phyloP scores from a whole-genome alignment of 306 rosid species.

The Begonia masoniana region DNA sequence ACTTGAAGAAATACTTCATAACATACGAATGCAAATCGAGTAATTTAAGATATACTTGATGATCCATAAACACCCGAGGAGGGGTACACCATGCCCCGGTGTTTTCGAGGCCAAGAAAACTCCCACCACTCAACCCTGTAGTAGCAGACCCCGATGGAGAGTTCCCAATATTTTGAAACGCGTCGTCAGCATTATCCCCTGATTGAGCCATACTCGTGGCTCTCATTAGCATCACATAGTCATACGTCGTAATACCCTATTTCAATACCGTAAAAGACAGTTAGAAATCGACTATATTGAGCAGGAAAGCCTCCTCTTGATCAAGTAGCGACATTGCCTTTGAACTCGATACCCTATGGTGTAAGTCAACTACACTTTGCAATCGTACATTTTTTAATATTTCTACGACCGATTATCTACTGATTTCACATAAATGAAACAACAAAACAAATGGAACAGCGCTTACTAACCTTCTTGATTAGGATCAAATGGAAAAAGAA shows the following conservation, averaged over 20 bases:
- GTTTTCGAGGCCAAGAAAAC: constrained; percentile 81
- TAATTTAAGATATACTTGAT: constrained; percentile 51
- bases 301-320: no score
- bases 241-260: constrained; percentile 96
- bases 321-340: no score
- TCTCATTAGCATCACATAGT: constrained; percentile 94
- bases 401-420: no score
- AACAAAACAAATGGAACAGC: constrained; percentile 12
- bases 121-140: constrained; percentile 95
- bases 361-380: no score
- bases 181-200: constrained; percentile 58
- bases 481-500: constrained; percentile 97
- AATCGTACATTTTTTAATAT: no score
- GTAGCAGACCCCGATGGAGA: constrained; percentile 92
- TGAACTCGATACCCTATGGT: no score
- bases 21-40: background rate
- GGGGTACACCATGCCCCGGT: constrained; percentile 99
- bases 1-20: background rate
- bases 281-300: no score
- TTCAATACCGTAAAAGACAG: constrained; percentile 7
- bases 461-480: constrained; percentile 77
- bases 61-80: constrained; percentile 88
- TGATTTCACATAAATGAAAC: constrained; percentile 4
- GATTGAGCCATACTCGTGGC: constrained; percentile 81
- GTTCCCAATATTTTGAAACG: constrained; percentile 45